phyloP scores from a whole-genome alignment of 805 yeast species.

The Ogataea kodamae region DNA sequence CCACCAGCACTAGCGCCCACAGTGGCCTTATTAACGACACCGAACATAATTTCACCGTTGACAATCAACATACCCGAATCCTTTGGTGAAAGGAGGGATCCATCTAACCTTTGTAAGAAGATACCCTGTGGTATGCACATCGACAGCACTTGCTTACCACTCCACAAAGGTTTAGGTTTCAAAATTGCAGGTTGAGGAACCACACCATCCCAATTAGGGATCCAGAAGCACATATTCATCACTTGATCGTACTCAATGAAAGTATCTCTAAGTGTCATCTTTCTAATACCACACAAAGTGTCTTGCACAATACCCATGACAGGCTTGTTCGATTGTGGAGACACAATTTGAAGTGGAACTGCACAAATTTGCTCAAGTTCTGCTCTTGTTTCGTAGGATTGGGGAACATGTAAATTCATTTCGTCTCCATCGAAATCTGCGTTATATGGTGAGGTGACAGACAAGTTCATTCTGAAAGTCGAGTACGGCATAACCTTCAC shows the following conservation, averaged over 20 bases:
- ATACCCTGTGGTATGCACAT: conserved; percentile 95
- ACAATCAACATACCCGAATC: conserved; percentile 95
- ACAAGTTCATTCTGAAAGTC: conserved; percentile 91
- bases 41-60: conserved; percentile 95
- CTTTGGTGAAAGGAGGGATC: conserved; percentile 77
- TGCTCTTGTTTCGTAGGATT: conserved; percentile 95
- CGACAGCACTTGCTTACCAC: conserved; percentile 92
- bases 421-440: conserved; percentile 99
- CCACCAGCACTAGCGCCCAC: conserved; percentile 99
- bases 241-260: conserved; percentile 91
- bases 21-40: conserved; percentile 96
- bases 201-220: conserved; percentile 98
- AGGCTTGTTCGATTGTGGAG: conserved; percentile 98
- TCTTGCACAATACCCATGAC: conserved; percentile 99
- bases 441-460: conserved; percentile 98
- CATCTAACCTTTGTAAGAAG: conserved; percentile 90
- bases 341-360: conserved; percentile 95
- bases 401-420: conserved; percentile 99
- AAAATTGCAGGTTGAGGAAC: conserved; percentile 93
- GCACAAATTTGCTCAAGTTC: conserved; percentile 94
- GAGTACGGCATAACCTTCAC: conserved; percentile 99
- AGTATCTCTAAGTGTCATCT: conserved; percentile 86
- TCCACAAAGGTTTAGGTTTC: conserved; percentile 95
- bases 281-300: conserved; percentile 94
- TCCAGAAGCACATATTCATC: conserved; percentile 96